Evolutionary conservation across 345 rosid genomes (phyloP), one percentile per base, ranked within the genome.

Genomic region (Brassica napus): DNA sequence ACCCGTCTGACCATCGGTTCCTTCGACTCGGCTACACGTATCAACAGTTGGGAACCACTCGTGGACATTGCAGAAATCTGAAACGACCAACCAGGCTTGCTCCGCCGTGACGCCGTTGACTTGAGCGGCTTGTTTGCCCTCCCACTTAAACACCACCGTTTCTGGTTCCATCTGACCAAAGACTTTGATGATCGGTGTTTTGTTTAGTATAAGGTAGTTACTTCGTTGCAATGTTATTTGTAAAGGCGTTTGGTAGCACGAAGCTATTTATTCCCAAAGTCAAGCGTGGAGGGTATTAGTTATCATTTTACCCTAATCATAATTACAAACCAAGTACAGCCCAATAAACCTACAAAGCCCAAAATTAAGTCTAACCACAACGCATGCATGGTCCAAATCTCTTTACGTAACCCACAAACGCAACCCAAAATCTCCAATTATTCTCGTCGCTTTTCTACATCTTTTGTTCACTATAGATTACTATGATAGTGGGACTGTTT

Each of bases 1-100:
- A 30, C 97, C 92, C 0, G 88, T 87, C 70, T 86, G 32, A 8
- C 91, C 90, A 2, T 65, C 84, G 31, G 57, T 75, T 28, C 97
- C 97, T 31, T 85, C 84, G 12, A 87, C 84, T 3, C 34, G 76
- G 73, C 73, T 28, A 83, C 94, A 92, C 0, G 80, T 79, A 26
- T 86, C 91, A 0, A 88, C 12, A 15, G 35, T 11, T 3, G 94
- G 92, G 71, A 80, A 71, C 87, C 85, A 83, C 61, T 85, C 81
- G 67, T 91, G 79, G 34, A 90, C 0, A 86, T 85, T 85, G 88
- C 94, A 88, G 65, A 91, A 91, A 68, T 93, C 94, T 6, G 79
- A 87, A 6, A 87, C 42, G 42, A 78, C 79, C 2, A 86, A 64
- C 94, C 97, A 91, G 24, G 83, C 81, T 74, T 86, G 86, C 39